Evolutionary conservation across 2,329 filamentous ascomycete species (phyloP).

Genomic region (Colletotrichum magnum): DNA sequence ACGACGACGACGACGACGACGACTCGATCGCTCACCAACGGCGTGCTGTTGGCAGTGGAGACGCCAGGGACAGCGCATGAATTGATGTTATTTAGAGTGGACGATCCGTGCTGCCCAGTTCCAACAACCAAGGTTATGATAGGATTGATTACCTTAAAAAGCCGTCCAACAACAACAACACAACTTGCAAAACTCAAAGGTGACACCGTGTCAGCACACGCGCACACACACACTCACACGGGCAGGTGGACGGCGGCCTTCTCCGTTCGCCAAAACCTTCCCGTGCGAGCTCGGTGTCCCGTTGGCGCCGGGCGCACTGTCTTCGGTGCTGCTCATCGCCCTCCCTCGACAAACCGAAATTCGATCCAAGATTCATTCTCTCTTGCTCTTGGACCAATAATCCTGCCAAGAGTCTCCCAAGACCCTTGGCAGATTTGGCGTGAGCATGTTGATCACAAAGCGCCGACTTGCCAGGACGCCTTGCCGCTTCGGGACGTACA

Average conservation of each 20-base stretch:
- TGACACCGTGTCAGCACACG: slow-evolving; percentile 10
- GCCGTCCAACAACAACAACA: neutral
- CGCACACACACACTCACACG: too few relatives aligned
- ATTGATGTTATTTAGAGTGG: slow-evolving; percentile 17
- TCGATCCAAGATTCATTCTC: slow-evolving; percentile 2
- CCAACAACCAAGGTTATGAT: neutral
- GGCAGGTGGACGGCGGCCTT: neutral
- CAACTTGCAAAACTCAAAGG: neutral
- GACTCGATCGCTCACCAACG: neutral
- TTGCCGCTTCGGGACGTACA: slow-evolving; percentile 1
- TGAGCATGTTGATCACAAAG: slow-evolving; percentile 16
- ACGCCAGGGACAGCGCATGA: slow-evolving; percentile 11
- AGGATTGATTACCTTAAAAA: neutral
- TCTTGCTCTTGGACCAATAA: slow-evolving; percentile 15
- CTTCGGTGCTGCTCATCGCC: neutral
- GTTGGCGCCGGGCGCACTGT: slow-evolving; percentile 2
- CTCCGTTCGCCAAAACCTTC: slow-evolving; percentile 8
- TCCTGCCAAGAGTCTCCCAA: slow-evolving; percentile 21
- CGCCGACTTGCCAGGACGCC: neutral
- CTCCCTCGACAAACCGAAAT: neutral
- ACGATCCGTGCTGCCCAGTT: slow-evolving; percentile 10
- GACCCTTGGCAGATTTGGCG: slow-evolving; percentile 26
- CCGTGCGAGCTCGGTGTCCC: neutral
- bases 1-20: neutral
- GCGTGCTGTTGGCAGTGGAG: slow-evolving; percentile 9